These are phyloP conservation scores for Rhizopogon vesiculosus DNA, from an alignment of 768 basidiomycete species.

Conservation along the genomic window DNA sequence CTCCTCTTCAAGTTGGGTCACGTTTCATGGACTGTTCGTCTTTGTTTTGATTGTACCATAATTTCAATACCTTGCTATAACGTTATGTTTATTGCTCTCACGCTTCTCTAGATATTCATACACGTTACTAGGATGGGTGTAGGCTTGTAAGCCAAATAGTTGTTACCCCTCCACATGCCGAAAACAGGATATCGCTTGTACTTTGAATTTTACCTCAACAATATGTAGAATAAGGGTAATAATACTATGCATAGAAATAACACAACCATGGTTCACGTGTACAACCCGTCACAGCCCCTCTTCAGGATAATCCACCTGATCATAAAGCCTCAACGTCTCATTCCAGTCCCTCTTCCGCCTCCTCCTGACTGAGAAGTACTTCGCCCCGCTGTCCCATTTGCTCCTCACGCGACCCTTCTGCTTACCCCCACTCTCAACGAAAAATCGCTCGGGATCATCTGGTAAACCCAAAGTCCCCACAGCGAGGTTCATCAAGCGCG, in stretches of 20 bases:
- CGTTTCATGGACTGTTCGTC: not conserved
- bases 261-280: too few species aligned
- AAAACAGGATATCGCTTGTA: too few species aligned
- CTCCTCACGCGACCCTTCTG: conserved; percentile 68
- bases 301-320: conserved; percentile 76
- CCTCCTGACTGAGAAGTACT: conserved; percentile 77
- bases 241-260: not conserved
- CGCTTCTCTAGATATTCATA: not conserved
- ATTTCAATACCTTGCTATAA: not conserved
- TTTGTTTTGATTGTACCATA: not conserved
- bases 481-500: conserved; percentile 65
- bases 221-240: too few species aligned
- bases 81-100: not conserved
- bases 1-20: not conserved
- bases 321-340: conserved; percentile 76
- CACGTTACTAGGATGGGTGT: too few species aligned
- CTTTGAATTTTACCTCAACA: too few species aligned
- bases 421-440: conserved; percentile 49
- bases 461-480: conserved; percentile 57
- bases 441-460: conserved; percentile 63
- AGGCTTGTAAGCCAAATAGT: too few species aligned
- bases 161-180: too few species aligned
- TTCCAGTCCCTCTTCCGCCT: conserved; percentile 88
- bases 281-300: conserved; percentile 27
- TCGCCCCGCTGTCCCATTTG: conserved; percentile 62